Percentiles rank a stretch among this genome's conserved stretches.
phyloP scores from a whole-genome alignment of 768 basidiomycete species.

The Strobilomyces echinocephalus region DNA sequence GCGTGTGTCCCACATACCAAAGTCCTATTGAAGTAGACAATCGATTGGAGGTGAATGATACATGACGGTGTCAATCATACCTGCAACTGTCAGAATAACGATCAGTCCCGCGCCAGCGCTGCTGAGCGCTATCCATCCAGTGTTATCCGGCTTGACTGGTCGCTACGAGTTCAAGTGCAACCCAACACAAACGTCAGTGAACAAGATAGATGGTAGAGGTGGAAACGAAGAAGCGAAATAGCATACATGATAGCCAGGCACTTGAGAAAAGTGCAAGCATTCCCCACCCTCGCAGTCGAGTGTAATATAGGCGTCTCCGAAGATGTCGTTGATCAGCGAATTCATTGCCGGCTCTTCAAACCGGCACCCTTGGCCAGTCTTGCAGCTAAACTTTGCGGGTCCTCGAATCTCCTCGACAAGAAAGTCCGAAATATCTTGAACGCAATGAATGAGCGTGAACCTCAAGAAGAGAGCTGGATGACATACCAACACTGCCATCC shows the following conservation, averaged over 20 bases:
- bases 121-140: slow-evolving; percentile 77
- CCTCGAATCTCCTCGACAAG: slow-evolving; percentile 85
- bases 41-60: neutral
- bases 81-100: slow-evolving; percentile 61
- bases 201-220: neutral
- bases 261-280: slow-evolving; percentile 89
- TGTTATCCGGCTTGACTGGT: slow-evolving; percentile 82
- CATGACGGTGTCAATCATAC: slow-evolving; percentile 32
- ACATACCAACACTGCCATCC: slow-evolving; percentile 84
- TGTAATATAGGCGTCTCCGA: slow-evolving; percentile 88
- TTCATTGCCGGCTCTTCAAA: slow-evolving; percentile 99
- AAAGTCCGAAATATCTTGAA: slow-evolving; percentile 84
- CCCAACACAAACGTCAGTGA: neutral
- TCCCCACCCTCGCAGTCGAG: slow-evolving; percentile 86
- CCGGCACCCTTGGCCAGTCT: slow-evolving; percentile 63
- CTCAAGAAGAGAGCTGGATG: neutral
- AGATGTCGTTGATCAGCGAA: slow-evolving; percentile 85
- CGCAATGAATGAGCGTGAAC: neutral
- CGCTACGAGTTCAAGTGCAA: slow-evolving; percentile 35
- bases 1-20: slow-evolving; percentile 87
- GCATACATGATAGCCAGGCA: slow-evolving; percentile 81
- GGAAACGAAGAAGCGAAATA: neutral
- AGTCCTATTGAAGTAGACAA: slow-evolving; percentile 44
- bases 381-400: slow-evolving; percentile 83
- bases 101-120: slow-evolving; percentile 72